Evolutionary conservation across 768 basidiomycete genomes (phyloP).

Genomic region (Roridomyces roridus): DNA sequence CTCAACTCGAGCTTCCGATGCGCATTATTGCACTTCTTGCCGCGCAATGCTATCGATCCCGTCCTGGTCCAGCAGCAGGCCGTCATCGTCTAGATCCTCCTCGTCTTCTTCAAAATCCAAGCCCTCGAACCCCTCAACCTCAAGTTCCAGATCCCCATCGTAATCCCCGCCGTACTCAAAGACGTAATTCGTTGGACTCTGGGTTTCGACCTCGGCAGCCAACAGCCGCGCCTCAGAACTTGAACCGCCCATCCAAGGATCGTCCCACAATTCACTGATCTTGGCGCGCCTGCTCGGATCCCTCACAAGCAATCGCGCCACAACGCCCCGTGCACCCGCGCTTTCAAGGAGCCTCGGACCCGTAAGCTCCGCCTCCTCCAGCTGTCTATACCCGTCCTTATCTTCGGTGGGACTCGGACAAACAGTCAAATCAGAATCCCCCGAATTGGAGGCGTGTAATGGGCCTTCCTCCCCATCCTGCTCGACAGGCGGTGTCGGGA

Average conservation of each 20-base stretch:
- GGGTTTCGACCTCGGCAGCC: constrained; percentile 15
- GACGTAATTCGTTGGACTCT: constrained; percentile 6
- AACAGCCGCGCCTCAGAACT: constrained; percentile 2
- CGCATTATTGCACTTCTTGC: constrained; percentile 23
- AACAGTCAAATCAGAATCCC: constrained; percentile 8
- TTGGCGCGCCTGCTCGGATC: constrained; percentile 70
- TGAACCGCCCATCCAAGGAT: constrained; percentile 50
- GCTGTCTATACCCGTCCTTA: constrained; percentile 8
- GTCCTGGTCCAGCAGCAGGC: constrained; percentile 25
- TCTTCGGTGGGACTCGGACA: too few species aligned
- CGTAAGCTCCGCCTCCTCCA: constrained; percentile 38
- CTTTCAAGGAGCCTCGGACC: constrained; percentile 45
- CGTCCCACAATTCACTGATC: constrained; percentile 69
- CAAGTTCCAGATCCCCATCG: constrained; percentile 17
- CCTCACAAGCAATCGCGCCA: constrained; percentile 67
- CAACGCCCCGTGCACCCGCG: constrained; percentile 58
- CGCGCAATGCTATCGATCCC: constrained; percentile 26
- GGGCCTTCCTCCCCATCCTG: neutral
- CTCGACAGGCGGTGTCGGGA: neutral
- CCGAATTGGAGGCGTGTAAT: neutral
- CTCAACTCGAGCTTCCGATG: too few species aligned
- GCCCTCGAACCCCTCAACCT: constrained; percentile 22
- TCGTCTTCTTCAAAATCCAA: constrained; percentile 23
- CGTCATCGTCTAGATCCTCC: constrained; percentile 26
- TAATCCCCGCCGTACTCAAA: constrained; percentile 4